Evolutionary conservation across 352 stramenopile species (phyloP).

Genomic region (Pythium coloratum): DNA sequence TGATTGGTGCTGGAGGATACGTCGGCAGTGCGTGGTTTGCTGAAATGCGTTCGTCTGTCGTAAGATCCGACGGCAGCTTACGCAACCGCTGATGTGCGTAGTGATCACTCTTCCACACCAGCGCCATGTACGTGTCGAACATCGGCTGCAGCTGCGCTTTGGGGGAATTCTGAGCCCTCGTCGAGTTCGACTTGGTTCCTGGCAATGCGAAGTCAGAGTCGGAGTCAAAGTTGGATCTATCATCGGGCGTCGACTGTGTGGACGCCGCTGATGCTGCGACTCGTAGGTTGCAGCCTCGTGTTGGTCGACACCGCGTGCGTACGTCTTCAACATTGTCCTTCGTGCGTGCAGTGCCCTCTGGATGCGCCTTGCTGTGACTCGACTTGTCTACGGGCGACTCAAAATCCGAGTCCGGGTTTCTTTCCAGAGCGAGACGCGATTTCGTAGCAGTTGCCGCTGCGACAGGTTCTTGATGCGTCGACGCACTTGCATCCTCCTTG

Average conservation of each 20-base stretch:
- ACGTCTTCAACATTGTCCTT: too few relatives aligned
- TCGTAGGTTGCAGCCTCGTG: too few relatives aligned
- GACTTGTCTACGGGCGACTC: neutral
- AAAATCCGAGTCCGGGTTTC: neutral
- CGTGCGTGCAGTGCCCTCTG: too few relatives aligned
- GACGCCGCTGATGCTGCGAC: neutral
- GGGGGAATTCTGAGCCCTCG: neutral
- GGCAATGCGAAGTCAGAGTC: neutral
- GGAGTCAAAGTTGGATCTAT: neutral
- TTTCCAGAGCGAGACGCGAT: too few relatives aligned
- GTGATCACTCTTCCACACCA: neutral
- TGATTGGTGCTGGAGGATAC: neutral
- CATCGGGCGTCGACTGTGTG: neutral
- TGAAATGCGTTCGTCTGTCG: neutral
- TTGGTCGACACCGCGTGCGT: too few relatives aligned
- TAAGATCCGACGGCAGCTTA: neutral
- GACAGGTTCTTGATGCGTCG: too few relatives aligned
- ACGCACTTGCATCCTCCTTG: too few relatives aligned
- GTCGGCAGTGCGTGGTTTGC: neutral
- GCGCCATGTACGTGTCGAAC: constrained; percentile 1
- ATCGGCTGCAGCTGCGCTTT: neutral
- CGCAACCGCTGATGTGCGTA: neutral
- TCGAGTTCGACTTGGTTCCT: neutral
- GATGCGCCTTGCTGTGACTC: too few relatives aligned
- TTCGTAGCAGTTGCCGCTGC: too few relatives aligned